These are phyloP conservation scores for Xylariales sp. DNA, from an alignment of 2,329 filamentous ascomycete genomes.

Conservation along the genomic window DNA sequence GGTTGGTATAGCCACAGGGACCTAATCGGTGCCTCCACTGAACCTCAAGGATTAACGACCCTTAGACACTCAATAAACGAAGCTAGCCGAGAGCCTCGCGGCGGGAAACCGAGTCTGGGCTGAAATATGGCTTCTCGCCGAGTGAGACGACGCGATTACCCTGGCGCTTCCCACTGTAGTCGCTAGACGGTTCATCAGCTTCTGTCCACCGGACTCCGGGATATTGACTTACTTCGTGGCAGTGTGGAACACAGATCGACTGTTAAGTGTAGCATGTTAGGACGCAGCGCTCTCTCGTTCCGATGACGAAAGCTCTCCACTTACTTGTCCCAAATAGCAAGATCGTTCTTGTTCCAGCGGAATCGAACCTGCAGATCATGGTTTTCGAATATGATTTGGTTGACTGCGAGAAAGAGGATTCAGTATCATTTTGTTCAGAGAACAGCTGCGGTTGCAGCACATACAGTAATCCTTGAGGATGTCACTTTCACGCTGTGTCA, in stretches of 20 bases:
- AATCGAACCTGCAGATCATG: slow-evolving; percentile 28
- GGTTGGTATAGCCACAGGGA: no score
- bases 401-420: slow-evolving; percentile 13
- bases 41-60: no score
- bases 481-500: slow-evolving; percentile 29
- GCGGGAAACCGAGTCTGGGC: slow-evolving; percentile 11
- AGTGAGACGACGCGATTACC: slow-evolving; percentile 26
- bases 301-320: background rate
- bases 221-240: slow-evolving; percentile 20
- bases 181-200: slow-evolving; percentile 12
- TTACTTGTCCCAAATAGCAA: slow-evolving; percentile 26
- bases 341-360: slow-evolving; percentile 25
- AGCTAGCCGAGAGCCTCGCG: background rate
- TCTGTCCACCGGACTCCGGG: background rate
- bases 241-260: slow-evolving; percentile 25
- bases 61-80: no score
- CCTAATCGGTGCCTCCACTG: no score
- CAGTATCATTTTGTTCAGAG: no score
- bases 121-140: slow-evolving; percentile 26
- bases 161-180: slow-evolving; percentile 24
- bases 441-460: no score
- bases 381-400: slow-evolving; percentile 23
- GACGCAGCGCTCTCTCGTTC: background rate
- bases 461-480: slow-evolving; percentile 14
- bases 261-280: slow-evolving; percentile 1